phyloP scores from a whole-genome alignment of 306 rosid species.

The Benincasa hispida region DNA sequence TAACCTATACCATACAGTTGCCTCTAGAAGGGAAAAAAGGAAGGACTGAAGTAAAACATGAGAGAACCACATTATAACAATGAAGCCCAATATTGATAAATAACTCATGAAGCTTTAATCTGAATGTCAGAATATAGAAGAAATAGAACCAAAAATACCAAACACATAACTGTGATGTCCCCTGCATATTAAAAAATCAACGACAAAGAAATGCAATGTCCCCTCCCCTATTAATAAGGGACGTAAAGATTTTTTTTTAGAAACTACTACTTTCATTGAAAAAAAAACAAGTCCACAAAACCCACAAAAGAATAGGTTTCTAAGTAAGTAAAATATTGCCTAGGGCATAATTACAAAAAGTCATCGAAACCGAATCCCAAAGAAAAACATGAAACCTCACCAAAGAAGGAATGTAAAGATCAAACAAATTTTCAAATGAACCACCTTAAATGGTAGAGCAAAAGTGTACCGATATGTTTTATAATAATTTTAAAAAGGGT shows the following conservation, averaged over 20 bases:
- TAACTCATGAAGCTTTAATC: background rate
- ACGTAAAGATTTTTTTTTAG: too few species aligned
- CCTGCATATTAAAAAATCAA: too few species aligned
- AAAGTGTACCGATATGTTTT: background rate
- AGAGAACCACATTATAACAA: too few species aligned
- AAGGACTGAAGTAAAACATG: background rate
- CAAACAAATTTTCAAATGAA: background rate
- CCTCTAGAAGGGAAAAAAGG: background rate
- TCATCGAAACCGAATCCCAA: too few species aligned
- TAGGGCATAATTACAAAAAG: too few species aligned
- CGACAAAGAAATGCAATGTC: too few species aligned
- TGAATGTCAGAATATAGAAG: background rate
- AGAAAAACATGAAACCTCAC: too few species aligned
- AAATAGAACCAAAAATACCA: background rate
- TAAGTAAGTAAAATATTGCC: too few species aligned
- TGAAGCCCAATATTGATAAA: background rate
- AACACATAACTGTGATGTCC: too few species aligned
- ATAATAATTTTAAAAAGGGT: background rate
- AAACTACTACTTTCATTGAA: too few species aligned
- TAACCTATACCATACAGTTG: background rate
- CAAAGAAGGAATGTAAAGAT: background rate
- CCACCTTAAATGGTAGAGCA: background rate
- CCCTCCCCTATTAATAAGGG: background rate
- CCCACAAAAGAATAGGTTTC: too few species aligned
- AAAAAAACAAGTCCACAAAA: too few species aligned